Evolutionary conservation across 768 basidiomycete genomes (phyloP).

Genomic region (Pleurotus pulmonarius): DNA sequence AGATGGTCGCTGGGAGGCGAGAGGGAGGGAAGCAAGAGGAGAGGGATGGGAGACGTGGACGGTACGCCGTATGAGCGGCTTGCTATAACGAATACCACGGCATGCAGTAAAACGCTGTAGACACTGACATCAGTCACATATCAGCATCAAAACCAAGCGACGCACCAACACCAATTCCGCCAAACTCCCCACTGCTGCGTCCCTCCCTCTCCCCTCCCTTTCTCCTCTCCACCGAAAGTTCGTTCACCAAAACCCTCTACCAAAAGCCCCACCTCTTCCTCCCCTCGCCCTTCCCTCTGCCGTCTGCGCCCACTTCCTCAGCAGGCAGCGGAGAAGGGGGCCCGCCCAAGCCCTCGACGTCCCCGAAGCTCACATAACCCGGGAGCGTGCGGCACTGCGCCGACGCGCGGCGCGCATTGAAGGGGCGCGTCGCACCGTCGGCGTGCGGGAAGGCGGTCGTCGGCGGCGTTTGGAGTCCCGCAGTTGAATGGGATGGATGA

Average conservation of each 20-base stretch:
- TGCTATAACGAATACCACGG: too few relatives aligned
- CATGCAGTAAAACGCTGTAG: too few relatives aligned
- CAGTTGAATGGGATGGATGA: background rate
- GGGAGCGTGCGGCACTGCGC: constrained; percentile 50
- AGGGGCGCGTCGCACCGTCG: constrained; percentile 30
- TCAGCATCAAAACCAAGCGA: too few relatives aligned
- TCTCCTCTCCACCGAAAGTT: background rate
- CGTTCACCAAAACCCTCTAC: constrained; percentile 7
- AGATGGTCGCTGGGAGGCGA: too few relatives aligned
- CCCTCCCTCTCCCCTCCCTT: too few relatives aligned
- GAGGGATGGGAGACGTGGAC: too few relatives aligned
- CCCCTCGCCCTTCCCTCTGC: constrained; percentile 8
- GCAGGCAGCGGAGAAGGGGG: constrained; percentile 37
- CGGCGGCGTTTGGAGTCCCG: background rate
- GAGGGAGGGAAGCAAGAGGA: too few relatives aligned
- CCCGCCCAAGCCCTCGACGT: constrained; percentile 61
- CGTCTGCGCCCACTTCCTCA: constrained; percentile 10
- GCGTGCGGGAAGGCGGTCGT: background rate
- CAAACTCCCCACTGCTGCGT: too few relatives aligned
- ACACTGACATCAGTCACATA: too few relatives aligned
- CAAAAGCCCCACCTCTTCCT: constrained; percentile 5
- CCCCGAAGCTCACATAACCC: constrained; percentile 68
- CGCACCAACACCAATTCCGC: too few relatives aligned
- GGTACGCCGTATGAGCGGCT: too few relatives aligned
- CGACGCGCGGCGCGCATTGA: constrained; percentile 63